A percentile compares a stretch with the other conserved stretches of the same genome.
Evolutionary conservation across 768 basidiomycete species (phyloP).

Genomic region (Termitomyces heimii): DNA sequence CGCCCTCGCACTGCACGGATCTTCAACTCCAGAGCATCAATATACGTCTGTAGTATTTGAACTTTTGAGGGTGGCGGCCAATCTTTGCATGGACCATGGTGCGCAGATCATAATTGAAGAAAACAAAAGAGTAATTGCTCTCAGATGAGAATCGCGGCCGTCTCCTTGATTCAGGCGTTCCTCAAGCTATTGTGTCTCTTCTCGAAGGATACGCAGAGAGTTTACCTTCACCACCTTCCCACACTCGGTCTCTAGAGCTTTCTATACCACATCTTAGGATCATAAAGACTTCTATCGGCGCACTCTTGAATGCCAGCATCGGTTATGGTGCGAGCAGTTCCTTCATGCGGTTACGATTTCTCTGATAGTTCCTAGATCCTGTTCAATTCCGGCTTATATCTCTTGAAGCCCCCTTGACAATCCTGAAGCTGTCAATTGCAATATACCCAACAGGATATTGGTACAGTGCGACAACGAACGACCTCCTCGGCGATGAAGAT

Average conservation of each 20-base stretch:
- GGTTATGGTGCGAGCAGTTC: conserved; percentile 53
- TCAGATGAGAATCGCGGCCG: conserved; percentile 71
- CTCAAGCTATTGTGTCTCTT: conserved; percentile 58
- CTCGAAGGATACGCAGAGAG: conserved; percentile 64
- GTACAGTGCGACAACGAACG: conserved; percentile 26
- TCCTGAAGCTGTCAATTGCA: conserved; percentile 59
- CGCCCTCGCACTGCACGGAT: conserved; percentile 44
- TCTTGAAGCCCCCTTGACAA: conserved; percentile 60
- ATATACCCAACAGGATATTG: conserved; percentile 75
- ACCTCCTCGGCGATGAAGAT: conserved; percentile 31
- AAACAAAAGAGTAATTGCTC: conserved; percentile 1
- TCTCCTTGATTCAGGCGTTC: conserved; percentile 66
- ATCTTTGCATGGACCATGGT: conserved; percentile 84
- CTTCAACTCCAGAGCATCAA: conserved; percentile 36
- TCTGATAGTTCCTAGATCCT: conserved; percentile 43
- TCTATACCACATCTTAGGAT: conserved; percentile 62
- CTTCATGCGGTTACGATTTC: not conserved
- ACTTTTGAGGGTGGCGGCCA: conserved; percentile 73
- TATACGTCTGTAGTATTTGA: conserved; percentile 54
- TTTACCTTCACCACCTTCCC: conserved; percentile 27
- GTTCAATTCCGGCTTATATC: conserved; percentile 65
- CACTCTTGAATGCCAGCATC: conserved; percentile 71
- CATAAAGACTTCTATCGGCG: conserved; percentile 72
- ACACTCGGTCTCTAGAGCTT: conserved; percentile 39
- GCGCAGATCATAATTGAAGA: conserved; percentile 15